Evolutionary conservation across 1,284 basidiomycete genomes (phyloP), one percentile per base, ranked within the genome.

Genomic region (Gomphus sp.): DNA sequence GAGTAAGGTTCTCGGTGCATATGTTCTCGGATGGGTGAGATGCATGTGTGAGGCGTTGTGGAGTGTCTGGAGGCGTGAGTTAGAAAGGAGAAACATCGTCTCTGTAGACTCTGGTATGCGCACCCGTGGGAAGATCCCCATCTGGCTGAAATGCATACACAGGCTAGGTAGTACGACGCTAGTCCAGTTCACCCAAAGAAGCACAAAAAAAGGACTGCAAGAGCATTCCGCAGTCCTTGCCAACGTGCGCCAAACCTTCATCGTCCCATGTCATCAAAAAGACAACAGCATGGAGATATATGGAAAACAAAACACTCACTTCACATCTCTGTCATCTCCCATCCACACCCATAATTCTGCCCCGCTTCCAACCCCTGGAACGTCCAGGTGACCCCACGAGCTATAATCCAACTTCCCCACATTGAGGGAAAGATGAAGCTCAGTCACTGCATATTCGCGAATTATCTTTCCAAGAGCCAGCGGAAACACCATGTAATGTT

Each of bases 171-270:
- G 82, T 92, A 59, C 88, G 77, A 63, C 84, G 74, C 58, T 83
- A 80, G 64, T 92, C 84, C 37, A 89, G 74, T 11, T 84, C 84
- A 18, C 89, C 91, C 0, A 98, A 22, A 4, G 92, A 94, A 2
- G 95, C 90, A 67, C 97, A 98, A 73, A 99, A 22, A 98, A 10
- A 98, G 74, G 9, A 96, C 96, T 0, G 93, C 89, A 0, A 98
- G 78, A 0, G 22, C 22, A 22, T 22, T 22, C 22, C 22, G 22
- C 22, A 22, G 22, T 22, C 22, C 22, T 22, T 22, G 92, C 87
- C 95, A 98, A 34, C 89, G 80, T 53, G 82, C 76, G 62, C 92
- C 85, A 44, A 88, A 72, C 34, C 86, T 91, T 65, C 25, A 12
- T 39, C 22, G 22, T 22, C 37, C 9, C 28, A 47, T 52, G 8